These are phyloP conservation scores for Saposhnikovia divaricata DNA, from an alignment of 129 eudicot genomes.

Conservation along the genomic window DNA sequence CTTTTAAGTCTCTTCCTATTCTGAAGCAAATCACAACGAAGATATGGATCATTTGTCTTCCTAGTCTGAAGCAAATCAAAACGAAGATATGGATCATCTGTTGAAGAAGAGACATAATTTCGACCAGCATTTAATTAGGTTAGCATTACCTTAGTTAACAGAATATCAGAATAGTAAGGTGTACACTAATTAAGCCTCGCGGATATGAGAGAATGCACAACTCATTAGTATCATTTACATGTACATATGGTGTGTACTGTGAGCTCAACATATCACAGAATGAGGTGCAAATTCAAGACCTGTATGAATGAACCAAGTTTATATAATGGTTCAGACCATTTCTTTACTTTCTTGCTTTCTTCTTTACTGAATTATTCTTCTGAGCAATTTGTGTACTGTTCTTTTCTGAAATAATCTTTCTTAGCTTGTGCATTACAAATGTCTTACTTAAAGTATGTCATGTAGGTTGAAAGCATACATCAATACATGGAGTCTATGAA, in stretches of 20 bases:
- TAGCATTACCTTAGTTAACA: background rate
- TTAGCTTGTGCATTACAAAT: background rate
- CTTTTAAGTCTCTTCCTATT: background rate
- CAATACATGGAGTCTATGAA: slow-evolving; percentile 97
- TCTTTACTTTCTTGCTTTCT: background rate
- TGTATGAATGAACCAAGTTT: background rate
- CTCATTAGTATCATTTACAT: background rate
- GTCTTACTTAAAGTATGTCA: slow-evolving; percentile 12
- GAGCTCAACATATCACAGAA: background rate
- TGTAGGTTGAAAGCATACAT: slow-evolving; percentile 94
- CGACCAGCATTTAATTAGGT: background rate
- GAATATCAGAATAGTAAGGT: background rate
- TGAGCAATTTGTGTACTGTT: background rate
- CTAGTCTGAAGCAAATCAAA: background rate
- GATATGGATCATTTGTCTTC: background rate
- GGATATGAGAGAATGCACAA: background rate
- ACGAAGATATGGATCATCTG: background rate
- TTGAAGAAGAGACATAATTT: background rate
- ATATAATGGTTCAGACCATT: background rate
- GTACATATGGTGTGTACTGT: background rate
- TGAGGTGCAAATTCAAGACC: background rate
- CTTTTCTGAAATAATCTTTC: background rate
- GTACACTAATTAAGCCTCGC: background rate
- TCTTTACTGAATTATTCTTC: background rate
- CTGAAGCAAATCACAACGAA: background rate